Base-by-base conservation (phyloP, 805 yeast species). In the Myxozyma neglecta region DNA sequence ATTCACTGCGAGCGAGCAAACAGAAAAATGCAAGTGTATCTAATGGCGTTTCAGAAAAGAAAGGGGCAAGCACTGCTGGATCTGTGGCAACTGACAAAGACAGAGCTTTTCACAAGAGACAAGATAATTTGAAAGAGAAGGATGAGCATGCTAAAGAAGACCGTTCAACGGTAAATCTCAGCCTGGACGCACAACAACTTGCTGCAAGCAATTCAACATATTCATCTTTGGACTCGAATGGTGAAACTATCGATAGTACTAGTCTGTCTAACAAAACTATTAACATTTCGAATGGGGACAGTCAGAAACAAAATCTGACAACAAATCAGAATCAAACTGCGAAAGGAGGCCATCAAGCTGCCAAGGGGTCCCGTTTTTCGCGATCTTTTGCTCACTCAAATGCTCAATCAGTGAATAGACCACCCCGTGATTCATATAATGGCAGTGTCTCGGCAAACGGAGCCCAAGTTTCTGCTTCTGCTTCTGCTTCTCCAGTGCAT, bases 1-100 rank as follows among this genome's bases (percentile, higher is more conserved):
- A 59, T 29, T 49, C 50, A 8, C 34, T 48, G 5, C 51, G 61
- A 18, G 62, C 61, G 51, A 54, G 54, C 53, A 64, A 58, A 55
- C 68, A 60, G 60, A 68, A 61, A 63, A 63, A 53, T 67, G 43
- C 52, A 49, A 51, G 67, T 11, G 20, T 56, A 13, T 53, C 42
- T 24, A 59, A 60, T 48, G 63, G 61, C 16, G 8, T 59, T n/a
- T 36, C 59, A 4, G 65, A 66, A 13, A 58, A 57, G 56, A 54
- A 58, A 18, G n/a, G 65, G 7, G 6, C 53, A 13, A 18, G 56
- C 18, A 14, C 62, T 5, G n/a, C 63, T 13, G 57, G 50, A 3
- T 6, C 59, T 14, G 55, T 51, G 11, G 34, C 60, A 7, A 42
- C 43, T n/a, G 56, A 54, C 42, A 51, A 59, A 49, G 54, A 37